Conservation (phyloP, 768 basidiomycete genomes). For the Russula foetens region DNA sequence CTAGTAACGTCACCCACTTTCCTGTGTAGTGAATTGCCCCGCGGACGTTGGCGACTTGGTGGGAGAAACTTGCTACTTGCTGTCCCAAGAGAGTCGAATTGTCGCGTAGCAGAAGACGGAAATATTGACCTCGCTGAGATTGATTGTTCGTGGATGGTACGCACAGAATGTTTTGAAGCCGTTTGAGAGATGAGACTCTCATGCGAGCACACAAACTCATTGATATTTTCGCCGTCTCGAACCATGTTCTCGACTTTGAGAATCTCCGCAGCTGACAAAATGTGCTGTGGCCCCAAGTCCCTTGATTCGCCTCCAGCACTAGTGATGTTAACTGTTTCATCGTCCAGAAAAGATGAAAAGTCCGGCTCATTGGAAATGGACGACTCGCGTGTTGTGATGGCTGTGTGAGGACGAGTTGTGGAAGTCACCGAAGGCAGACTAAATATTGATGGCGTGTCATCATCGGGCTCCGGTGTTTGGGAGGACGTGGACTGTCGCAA, state of each 20-base stretch:
- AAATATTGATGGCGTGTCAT: slow-evolving; percentile 49
- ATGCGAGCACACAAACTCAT: slow-evolving; percentile 7
- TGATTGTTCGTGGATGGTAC: background rate
- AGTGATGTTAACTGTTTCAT: slow-evolving; percentile 32
- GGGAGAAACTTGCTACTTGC: background rate
- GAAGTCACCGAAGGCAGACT: slow-evolving; percentile 29
- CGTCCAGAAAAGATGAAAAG: slow-evolving; percentile 42
- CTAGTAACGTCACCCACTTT: background rate
- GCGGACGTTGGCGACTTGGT: background rate
- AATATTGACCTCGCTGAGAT: background rate
- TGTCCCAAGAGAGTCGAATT: background rate
- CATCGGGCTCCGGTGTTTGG: slow-evolving; percentile 34
- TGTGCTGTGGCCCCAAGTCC: slow-evolving; percentile 55
- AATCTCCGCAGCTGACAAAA: slow-evolving; percentile 61
- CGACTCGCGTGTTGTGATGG: background rate
- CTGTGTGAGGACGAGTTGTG: background rate
- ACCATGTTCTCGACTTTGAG: slow-evolving; percentile 47
- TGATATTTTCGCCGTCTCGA: slow-evolving; percentile 26
- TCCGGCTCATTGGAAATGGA: background rate
- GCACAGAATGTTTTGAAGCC: background rate
- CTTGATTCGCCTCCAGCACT: slow-evolving; percentile 28
- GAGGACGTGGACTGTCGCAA: slow-evolving; percentile 42
- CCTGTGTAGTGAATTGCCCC: slow-evolving; percentile 1
- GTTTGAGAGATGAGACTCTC: slow-evolving; percentile 11
- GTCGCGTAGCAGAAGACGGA: slow-evolving; percentile 1